Conservation (phyloP, 176 grass and related monocot species). For the Eremochloa ophiuroides region DNA sequence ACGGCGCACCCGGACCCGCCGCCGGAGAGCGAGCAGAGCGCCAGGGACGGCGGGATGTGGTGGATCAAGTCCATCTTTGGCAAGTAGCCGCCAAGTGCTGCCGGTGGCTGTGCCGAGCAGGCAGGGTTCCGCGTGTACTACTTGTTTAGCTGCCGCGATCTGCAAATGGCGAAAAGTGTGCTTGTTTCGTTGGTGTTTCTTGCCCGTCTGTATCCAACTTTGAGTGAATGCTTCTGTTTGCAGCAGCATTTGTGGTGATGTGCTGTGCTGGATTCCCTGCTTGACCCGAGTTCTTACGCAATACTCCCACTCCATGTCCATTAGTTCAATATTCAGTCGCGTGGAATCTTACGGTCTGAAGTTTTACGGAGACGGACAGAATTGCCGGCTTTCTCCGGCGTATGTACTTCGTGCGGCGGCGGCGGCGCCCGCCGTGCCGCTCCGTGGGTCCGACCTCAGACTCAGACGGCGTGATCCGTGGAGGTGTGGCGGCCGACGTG, state of each 20-base stretch:
- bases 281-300: not conserved
- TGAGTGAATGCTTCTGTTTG: not conserved
- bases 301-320: too few species aligned
- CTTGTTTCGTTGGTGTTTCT: not conserved
- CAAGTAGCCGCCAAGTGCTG: slow-evolving; percentile 32
- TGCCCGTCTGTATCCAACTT: not conserved
- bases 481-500: not conserved
- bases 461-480: not conserved
- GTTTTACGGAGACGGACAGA: not conserved
- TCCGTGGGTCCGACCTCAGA: not conserved
- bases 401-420: not conserved
- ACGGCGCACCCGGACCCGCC: slow-evolving; percentile 51
- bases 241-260: not conserved
- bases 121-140: not conserved
- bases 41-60: slow-evolving; percentile 55
- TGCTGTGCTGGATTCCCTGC: too few species aligned
- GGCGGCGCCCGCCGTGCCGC: not conserved
- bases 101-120: not conserved
- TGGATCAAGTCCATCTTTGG: slow-evolving; percentile 87
- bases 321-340: not conserved
- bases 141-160: not conserved
- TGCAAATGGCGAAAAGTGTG: not conserved
- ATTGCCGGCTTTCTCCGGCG: not conserved
- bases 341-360: not conserved
- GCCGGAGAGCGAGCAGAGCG: slow-evolving; percentile 42